Evolutionary conservation across 2,329 filamentous ascomycete species (phyloP), one percentile per base, ranked within the genome.

Genomic region (Penicillium hordei): DNA sequence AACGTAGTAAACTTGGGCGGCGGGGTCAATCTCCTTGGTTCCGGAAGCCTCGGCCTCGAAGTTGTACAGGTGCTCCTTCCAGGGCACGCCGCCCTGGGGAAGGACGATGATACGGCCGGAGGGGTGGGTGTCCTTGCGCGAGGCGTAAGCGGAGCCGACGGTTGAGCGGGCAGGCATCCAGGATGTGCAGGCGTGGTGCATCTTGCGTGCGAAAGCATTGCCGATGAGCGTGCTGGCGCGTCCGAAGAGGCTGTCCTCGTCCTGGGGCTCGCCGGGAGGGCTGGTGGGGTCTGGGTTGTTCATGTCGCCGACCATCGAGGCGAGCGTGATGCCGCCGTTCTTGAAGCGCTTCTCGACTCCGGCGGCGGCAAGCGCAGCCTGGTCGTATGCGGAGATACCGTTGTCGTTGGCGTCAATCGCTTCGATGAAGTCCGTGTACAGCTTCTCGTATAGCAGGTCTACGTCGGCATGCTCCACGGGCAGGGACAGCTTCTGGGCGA

Each of bases 361-460:
- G 0, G 90, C 89, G 31, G 86, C 82, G 31, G 84, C 77, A 19
- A 96, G 73, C 33, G 81, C 86, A 25, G 82, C 82, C 29, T 89
- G 82, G 72, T 96, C 91, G 78, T 95, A 95, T 58, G 82, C 83
- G 27, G 87, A 88, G 72, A 99, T 89, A 65, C 94, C 94, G 75
- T 99, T 99, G 82, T 99, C 94, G 77, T 99, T 93, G 57, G 93
- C 94, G 76, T 99, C 94, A 56, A 99, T 88, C 2, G 94, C 92
- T 81, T 99, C 94, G 73, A 99, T 83, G 75, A 97, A 97, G 76
- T 89, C 89, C 66, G 89, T 86, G 82, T 99, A 99, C 50, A 99
- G 79, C 81, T 97, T 97, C 70, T 86, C 82, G 81, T 90, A 95
- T 54, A 99, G 81, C 31, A 95, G 76, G 40, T 83, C 81, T 44